These are phyloP conservation scores for Salix arbutifolia DNA, from an alignment of 345 rosid species.

Conservation along the genomic window DNA sequence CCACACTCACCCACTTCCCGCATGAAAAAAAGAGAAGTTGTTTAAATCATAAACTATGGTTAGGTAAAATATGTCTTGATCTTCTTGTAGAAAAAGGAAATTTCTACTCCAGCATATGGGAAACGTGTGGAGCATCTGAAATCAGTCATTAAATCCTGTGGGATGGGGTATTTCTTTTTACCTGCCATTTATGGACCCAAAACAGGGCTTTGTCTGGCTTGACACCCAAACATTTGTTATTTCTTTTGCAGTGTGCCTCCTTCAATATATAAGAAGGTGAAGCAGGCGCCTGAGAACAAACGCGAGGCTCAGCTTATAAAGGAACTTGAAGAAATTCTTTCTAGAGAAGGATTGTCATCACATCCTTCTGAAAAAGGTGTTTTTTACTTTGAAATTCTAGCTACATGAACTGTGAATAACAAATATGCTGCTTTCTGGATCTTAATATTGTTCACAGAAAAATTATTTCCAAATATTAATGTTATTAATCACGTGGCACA, in stretches of 20 bases:
- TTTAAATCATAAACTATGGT: constrained; percentile 6
- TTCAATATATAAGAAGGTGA: constrained; percentile 68
- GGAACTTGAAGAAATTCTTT: constrained; percentile 80
- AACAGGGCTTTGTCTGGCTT: constrained; percentile 9
- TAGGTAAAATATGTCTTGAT: constrained; percentile 6
- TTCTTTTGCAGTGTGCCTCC: constrained; percentile 69
- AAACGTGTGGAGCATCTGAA: constrained; percentile 77
- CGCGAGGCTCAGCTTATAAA: constrained; percentile 70
- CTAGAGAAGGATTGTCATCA: constrained; percentile 81
- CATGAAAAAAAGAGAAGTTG: not conserved
- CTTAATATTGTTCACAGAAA: not conserved
- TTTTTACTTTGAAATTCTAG: constrained; percentile 12
- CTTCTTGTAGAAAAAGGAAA: constrained; percentile 63
- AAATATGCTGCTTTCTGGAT: not conserved
- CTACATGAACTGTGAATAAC: not conserved
- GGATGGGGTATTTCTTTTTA: constrained; percentile 56
- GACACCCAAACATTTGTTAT: constrained; percentile 3
- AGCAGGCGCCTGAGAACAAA: constrained; percentile 75
- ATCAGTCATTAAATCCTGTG: constrained; percentile 79
- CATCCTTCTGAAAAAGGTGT: constrained; percentile 81
- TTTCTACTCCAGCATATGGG: constrained; percentile 57
- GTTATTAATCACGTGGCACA: not conserved
- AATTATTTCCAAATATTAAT: not conserved
- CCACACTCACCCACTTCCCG: not conserved
- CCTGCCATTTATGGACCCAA: constrained; percentile 2